Percentiles rank a stretch among this genome's conserved stretches.
Conservation (phyloP, 331 rosid genomes). For the Acacia concinna region DNA sequence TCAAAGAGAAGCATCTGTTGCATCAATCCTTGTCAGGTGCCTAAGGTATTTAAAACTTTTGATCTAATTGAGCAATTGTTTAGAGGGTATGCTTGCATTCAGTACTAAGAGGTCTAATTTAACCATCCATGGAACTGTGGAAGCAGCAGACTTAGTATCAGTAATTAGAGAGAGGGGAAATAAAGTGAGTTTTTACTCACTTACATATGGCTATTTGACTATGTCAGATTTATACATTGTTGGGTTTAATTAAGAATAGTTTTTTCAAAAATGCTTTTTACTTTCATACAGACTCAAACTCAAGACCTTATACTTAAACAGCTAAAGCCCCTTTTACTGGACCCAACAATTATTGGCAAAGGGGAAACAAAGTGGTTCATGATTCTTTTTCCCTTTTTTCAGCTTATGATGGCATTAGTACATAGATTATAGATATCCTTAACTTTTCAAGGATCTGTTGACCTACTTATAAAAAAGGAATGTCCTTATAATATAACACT, state of each 20-base stretch:
- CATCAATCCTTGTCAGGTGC: conserved; percentile 70
- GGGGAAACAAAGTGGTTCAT: neutral
- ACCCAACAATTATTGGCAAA: no score
- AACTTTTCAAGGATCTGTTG: no score
- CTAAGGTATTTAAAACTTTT: conserved; percentile 51
- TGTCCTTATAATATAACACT: neutral
- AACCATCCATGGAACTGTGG: conserved; percentile 20
- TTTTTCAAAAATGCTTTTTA: no score
- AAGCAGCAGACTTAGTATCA: neutral
- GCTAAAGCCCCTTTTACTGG: no score
- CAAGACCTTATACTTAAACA: no score
- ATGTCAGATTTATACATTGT: no score
- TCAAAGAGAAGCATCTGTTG: conserved; percentile 80
- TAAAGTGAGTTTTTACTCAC: no score
- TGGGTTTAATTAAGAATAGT: no score
- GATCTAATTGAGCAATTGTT: conserved; percentile 7
- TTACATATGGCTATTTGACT: no score
- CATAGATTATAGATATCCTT: no score
- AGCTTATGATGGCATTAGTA: neutral
- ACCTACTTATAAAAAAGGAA: neutral
- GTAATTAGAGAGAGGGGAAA: neutral
- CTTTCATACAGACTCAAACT: no score
- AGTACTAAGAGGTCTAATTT: neutral
- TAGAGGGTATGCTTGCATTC: neutral
- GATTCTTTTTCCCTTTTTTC: neutral